These are phyloP conservation scores for Stipa capillata DNA, from an alignment of 176 grass and related monocot genomes.

Conservation along the genomic window DNA sequence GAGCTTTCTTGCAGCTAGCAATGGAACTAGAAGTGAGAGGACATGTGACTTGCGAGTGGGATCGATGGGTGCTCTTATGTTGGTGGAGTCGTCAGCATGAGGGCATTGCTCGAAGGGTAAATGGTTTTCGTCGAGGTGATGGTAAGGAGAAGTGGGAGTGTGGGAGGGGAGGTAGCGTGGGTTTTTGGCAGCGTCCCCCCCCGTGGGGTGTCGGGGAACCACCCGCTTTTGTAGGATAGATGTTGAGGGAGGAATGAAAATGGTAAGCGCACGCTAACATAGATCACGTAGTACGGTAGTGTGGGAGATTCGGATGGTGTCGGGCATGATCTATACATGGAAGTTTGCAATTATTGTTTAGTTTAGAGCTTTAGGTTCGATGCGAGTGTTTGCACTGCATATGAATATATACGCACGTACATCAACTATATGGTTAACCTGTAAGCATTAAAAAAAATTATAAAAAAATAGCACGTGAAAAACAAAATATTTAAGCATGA, in stretches of 20 bases:
- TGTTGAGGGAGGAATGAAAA: background rate
- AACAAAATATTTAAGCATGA: too few relatives aligned
- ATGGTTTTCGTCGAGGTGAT: constrained; percentile 3
- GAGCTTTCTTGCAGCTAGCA: background rate
- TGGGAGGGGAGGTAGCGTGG: background rate
- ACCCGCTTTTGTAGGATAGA: constrained; percentile 6
- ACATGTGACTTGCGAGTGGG: background rate
- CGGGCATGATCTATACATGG: background rate
- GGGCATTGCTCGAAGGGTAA: constrained; percentile 1
- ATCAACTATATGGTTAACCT: too few relatives aligned
- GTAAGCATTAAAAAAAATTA: too few relatives aligned
- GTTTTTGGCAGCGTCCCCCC: background rate
- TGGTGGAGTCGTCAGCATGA: constrained; percentile 14
- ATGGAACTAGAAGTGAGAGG: background rate
- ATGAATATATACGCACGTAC: too few relatives aligned
- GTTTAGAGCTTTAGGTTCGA: too few relatives aligned
- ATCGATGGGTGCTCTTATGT: background rate
- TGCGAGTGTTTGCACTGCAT: too few relatives aligned
- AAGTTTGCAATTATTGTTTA: too few relatives aligned
- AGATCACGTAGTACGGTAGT: background rate
- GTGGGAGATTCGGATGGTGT: background rate
- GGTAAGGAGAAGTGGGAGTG: constrained; percentile 23
- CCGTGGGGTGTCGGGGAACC: constrained; percentile 20
- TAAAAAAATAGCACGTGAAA: too few relatives aligned
- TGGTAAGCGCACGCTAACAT: background rate